These are phyloP conservation scores for Graphiopsis chlorocephala DNA, from an alignment of 2,329 filamentous ascomycete species.

Conservation along the genomic window DNA sequence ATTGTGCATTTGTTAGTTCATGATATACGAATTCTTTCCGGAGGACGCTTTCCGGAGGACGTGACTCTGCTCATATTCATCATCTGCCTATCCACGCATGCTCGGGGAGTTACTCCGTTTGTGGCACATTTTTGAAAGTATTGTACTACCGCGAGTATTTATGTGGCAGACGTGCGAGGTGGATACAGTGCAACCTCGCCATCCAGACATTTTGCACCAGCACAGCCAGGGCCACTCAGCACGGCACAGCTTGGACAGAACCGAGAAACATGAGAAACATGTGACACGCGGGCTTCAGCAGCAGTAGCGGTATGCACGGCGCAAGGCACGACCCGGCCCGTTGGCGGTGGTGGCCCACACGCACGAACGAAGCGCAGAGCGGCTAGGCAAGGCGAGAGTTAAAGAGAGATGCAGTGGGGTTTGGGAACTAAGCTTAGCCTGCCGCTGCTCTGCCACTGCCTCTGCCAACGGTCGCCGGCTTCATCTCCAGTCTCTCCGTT, in stretches of 20 bases:
- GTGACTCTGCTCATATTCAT: neutral
- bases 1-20: neutral
- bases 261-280: neutral
- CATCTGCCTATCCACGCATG: neutral
- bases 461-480: conserved; percentile 1
- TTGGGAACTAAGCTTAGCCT: neutral
- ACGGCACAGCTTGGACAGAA: neutral
- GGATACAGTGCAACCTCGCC: neutral
- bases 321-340: neutral
- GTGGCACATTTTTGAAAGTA: neutral
- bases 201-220: neutral
- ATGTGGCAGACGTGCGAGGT: neutral
- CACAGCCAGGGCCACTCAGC: neutral
- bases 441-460: neutral
- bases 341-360: neutral
- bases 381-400: neutral
- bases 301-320: neutral
- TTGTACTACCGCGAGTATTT: neutral
- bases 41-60: too few relatives aligned
- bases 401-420: neutral
- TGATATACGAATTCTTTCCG: neutral
- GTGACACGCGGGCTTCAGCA: neutral
- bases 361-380: neutral
- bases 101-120: neutral
- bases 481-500: conserved; percentile 7